Evolutionary conservation across 306 rosid species (phyloP).

Genomic region (Astragalus membranaceus): DNA sequence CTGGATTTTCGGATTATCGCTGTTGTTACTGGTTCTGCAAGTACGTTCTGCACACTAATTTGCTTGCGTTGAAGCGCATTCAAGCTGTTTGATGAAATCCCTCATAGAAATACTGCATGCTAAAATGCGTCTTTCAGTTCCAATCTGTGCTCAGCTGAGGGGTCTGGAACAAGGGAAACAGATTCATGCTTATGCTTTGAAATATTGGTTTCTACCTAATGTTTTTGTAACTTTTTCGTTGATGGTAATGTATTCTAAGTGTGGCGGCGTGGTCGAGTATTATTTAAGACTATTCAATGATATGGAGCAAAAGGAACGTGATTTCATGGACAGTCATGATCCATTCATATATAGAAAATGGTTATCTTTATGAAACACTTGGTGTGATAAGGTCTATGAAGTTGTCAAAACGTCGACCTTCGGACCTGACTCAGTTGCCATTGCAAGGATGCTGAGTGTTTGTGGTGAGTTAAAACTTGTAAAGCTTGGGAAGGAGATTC

Average conservation of each 20-base stretch:
- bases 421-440: conserved; percentile 54
- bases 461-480: no score
- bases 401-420: conserved; percentile 52
- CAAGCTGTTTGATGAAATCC: no score
- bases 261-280: conserved; percentile 50
- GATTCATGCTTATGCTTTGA: conserved; percentile 67
- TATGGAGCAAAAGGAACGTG: conserved; percentile 52
- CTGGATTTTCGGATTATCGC: no score
- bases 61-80: no score
- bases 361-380: conserved; percentile 33
- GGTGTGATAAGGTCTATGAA: conserved; percentile 55
- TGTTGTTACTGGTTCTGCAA: no score
- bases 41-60: no score
- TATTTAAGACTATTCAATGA: conserved; percentile 40
- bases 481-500: no score
- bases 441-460: conserved; percentile 51
- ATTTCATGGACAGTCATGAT: conserved; percentile 77
- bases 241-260: conserved; percentile 72
- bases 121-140: no score
- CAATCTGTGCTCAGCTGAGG: no score
- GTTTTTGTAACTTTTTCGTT: conserved; percentile 51
- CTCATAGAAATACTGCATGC: no score
- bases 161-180: no score
- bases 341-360: conserved; percentile 48
- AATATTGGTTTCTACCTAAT: no score